Base-by-base conservation (phyloP, 1,284 basidiomycete species). In the Apiotrichum sp. region DNA sequence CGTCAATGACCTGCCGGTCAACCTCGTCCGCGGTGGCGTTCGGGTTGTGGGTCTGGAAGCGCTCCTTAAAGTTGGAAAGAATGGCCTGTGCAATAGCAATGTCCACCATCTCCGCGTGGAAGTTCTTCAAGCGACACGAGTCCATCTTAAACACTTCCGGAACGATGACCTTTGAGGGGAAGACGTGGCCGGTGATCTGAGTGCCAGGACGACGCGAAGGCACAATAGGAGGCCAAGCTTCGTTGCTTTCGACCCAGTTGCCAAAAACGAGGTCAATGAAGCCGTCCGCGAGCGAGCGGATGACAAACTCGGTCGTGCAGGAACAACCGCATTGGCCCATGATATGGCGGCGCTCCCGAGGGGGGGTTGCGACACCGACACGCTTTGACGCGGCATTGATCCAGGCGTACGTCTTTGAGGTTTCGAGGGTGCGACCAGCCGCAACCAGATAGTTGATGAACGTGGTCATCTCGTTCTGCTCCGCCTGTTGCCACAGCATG, bases 91-190 rank as follows among this genome's bases (percentile, higher is more conserved):
- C 77, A 42, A 86, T 83, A 10, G 84, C 84, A 47, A 86, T 79
- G 67, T 95, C 89, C 44, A 84, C 81, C 0, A 85, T 84, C 59
- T 93, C 89, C 52, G 82, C 79, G 65, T 70, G 57, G 58, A 71
- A 82, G 39, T 82, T 80, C 50, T 81, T 78, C 35, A 96, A 78
- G 32, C 92, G 84, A 46, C 83, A 78, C 52, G 83, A 83, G 77
- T 95, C 92, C 62, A 93, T 85, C 72, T 88, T 87, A 36, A 89
- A 80, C 3, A 88, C 89, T 78, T 95, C 92, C 22, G 91, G 90
- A 2, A 72, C 48, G 3, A 58, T 46, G 6, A 67, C 55, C 46
- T 61, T 61, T 29, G 53, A 36, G 2, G 58, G 70, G 84, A 83
- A 53, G 75, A 77, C 50, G 79, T 73, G 48, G 78, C 65, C 43